Evolutionary conservation across 2,329 filamentous ascomycete genomes (phyloP).

Genomic region (Fusarium pilosicola): DNA sequence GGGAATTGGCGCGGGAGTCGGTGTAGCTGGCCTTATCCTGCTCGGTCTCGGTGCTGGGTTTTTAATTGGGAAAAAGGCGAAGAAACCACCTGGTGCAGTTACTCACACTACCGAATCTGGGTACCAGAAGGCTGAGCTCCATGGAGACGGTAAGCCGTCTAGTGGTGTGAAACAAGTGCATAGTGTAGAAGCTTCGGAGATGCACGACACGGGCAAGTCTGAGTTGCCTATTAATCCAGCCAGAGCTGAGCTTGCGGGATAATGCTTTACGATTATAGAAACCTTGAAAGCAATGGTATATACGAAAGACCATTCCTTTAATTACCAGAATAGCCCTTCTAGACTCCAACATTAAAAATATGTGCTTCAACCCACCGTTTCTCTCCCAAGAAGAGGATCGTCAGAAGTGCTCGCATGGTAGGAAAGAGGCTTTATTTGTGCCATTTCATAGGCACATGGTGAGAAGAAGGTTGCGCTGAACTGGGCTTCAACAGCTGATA

Average conservation of each 20-base stretch:
- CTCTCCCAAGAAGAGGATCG: rapidly evolving
- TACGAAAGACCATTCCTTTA: rapidly evolving
- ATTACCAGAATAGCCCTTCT: rapidly evolving
- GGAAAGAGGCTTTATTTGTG: rapidly evolving
- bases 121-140: neutral
- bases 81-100: rapidly evolving
- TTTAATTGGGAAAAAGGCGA: neutral
- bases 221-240: rapidly evolving
- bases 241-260: neutral
- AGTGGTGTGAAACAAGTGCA: neutral
- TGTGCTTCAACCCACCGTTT: rapidly evolving
- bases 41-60: neutral
- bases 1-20: neutral
- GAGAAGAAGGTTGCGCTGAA: no score
- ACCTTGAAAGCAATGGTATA: rapidly evolving
- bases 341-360: rapidly evolving
- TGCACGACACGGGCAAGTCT: neutral
- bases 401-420: neutral
- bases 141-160: rapidly evolving
- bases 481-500: neutral
- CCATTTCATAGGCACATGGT: rapidly evolving
- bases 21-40: neutral
- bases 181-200: neutral
- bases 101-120: no score
- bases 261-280: rapidly evolving